Conservation (phyloP, 2,329 filamentous ascomycete species). For the Alternaria brassicicola region DNA sequence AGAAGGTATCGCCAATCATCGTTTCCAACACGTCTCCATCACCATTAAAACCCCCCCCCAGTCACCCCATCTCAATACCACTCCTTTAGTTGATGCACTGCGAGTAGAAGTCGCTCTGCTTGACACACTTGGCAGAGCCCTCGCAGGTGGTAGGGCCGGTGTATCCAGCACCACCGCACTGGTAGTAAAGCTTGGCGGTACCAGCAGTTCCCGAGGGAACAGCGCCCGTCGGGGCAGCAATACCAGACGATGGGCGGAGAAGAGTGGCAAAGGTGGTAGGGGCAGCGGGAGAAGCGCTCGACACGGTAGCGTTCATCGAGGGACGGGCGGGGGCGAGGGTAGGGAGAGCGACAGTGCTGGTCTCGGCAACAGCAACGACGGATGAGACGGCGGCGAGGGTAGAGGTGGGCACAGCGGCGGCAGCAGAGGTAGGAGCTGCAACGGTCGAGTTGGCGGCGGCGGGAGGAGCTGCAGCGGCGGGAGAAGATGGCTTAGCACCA, state of each 20-base stretch:
- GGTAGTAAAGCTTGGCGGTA: slow-evolving; percentile 13
- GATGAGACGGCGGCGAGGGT: slow-evolving; percentile 3
- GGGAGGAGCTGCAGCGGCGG: slow-evolving; percentile 13
- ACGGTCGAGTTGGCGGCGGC: slow-evolving; percentile 18
- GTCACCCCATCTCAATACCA: background rate
- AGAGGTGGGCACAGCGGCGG: slow-evolving; percentile 6
- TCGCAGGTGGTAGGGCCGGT: slow-evolving; percentile 49
- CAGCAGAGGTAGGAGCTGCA: slow-evolving; percentile 9
- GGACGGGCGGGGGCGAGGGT: slow-evolving; percentile 4
- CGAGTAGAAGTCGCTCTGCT: slow-evolving; percentile 50
- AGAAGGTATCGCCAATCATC: background rate
- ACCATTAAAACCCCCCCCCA: background rate
- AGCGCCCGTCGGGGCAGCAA: slow-evolving; percentile 30
- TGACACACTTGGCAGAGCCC: slow-evolving; percentile 44
- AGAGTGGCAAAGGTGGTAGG: slow-evolving; percentile 18
- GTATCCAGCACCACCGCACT: slow-evolving; percentile 48
- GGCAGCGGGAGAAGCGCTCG: slow-evolving; percentile 5
- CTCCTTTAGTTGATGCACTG: slow-evolving; percentile 43
- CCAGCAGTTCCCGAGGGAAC: slow-evolving; percentile 18
- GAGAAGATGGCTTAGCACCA: slow-evolving; percentile 15
- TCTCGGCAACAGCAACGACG: background rate
- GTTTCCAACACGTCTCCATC: background rate
- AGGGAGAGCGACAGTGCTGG: slow-evolving; percentile 5
- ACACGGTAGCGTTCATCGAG: slow-evolving; percentile 7
- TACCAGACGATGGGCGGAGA: slow-evolving; percentile 8